These are phyloP conservation scores for Iberis amara DNA, from an alignment of 441 rosid species.

Conservation along the genomic window DNA sequence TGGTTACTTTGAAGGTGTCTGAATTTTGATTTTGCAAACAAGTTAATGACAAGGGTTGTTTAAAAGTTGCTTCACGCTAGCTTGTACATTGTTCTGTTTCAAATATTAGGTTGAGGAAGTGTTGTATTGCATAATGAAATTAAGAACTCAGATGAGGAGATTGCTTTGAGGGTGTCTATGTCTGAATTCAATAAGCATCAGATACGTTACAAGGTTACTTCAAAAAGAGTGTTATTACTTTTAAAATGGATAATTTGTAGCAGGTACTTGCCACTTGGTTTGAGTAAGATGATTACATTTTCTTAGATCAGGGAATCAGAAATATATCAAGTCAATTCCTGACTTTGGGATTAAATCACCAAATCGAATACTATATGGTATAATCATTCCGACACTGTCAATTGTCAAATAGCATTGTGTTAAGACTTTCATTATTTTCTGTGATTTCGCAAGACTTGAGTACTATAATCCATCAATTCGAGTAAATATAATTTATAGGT, in stretches of 20 bases:
- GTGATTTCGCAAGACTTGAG: too few species aligned
- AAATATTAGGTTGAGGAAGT: background rate
- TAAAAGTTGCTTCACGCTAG: background rate
- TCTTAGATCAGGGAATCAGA: background rate
- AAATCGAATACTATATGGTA: too few species aligned
- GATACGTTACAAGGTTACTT: background rate
- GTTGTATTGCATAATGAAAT: background rate
- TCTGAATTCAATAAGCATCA: background rate
- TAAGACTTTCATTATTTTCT: background rate
- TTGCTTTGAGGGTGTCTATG: background rate
- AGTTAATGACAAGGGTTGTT: background rate
- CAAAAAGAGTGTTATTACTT: background rate
- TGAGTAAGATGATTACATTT: background rate
- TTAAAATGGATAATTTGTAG: background rate
- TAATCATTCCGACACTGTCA: background rate
- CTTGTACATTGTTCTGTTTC: background rate
- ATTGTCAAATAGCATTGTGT: background rate
- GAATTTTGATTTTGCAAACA: background rate
- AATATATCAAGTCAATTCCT: too few species aligned
- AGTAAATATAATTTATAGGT: too few species aligned
- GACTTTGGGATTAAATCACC: background rate
- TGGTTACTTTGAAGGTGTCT: background rate
- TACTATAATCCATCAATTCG: too few species aligned
- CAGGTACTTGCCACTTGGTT: background rate
- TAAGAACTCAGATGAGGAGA: slow-evolving; percentile 1